Evolutionary conservation across 495 filamentous ascomycete genomes (phyloP), one percentile per base, ranked within the genome.

Genomic region (Pyronema domesticum): DNA sequence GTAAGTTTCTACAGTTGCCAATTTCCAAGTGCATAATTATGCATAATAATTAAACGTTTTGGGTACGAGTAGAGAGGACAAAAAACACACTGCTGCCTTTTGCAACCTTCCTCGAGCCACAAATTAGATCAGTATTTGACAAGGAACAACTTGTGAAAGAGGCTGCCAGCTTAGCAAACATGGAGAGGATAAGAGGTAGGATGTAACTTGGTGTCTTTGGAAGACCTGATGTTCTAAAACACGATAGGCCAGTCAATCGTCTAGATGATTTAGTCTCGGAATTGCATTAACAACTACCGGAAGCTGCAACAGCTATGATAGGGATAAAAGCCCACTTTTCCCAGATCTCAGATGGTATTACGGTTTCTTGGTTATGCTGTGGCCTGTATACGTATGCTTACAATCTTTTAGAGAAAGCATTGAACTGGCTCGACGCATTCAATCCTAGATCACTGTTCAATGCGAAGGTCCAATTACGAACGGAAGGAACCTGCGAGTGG

Each of bases 61-160:
- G 46, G 7, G 7, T 46, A n/a, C n/a, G 7, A 33, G 6, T 7
- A 49, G 46, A 7, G 7, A 18, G 17, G 15, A 30, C 17, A 49
- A 7, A 17, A 9, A 49, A 49, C 19, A 8, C 46, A 49, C 15
- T 49, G 14, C n/a, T n/a, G n/a, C n/a, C n/a, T n/a, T n/a, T n/a
- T 17, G 37, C 35, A n/a, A 13, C 15, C 11, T 39, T 7, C 13
- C 37, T 52, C n/a, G 6, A 52, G 30, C 49, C 49, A 6, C 18
- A 19, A 13, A 9, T 52, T 6, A 17, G 19, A 6, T 30, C 7
- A 40, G 18, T 52, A 14, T 30, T 7, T 6, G 5, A 17, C 13
- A 52, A 52, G 17, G 49, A 52, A 40, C 7, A 7, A 6, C 5
- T 23, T 23, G 49, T 52, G n/a, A 52, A 52, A 18, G 49, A 52